Conservation (phyloP, 2,329 filamentous ascomycete genomes). For the Aspergillus ibericus region DNA sequence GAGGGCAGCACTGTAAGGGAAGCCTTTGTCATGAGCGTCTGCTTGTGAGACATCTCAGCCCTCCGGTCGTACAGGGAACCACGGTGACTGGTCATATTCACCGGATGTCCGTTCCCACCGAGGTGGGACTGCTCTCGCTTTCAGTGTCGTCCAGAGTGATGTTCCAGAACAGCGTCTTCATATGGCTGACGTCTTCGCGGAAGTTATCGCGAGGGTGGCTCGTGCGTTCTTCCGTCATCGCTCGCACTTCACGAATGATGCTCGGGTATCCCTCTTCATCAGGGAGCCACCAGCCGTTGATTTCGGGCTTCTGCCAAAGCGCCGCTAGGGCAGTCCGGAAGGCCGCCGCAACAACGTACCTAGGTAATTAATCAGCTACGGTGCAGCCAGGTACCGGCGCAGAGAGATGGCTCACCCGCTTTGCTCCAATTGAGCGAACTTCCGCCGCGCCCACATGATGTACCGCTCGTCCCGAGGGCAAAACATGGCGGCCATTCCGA, state of each 20-base stretch:
- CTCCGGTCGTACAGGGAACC: neutral
- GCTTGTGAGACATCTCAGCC: too few species aligned
- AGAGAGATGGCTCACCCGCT: constrained; percentile 60
- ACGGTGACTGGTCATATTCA: neutral
- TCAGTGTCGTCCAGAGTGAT: constrained; percentile 54
- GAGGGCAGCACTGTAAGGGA: too few species aligned
- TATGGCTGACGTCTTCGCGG: constrained; percentile 68
- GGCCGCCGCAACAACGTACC: constrained; percentile 77
- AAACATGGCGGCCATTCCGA: constrained; percentile 76
- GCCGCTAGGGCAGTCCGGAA: constrained; percentile 75
- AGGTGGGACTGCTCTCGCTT: constrained; percentile 29
- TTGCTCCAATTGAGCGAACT: constrained; percentile 75
- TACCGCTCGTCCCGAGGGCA: constrained; percentile 73
- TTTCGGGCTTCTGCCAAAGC: constrained; percentile 69
- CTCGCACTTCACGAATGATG: constrained; percentile 73
- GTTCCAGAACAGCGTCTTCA: constrained; percentile 70
- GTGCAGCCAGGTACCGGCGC: constrained; percentile 2
- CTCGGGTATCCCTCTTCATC: constrained; percentile 73
- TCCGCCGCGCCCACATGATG: constrained; percentile 75
- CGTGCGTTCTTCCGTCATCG: constrained; percentile 77
- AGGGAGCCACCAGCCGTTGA: constrained; percentile 86
- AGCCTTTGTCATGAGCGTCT: too few species aligned
- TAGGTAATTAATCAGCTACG: constrained; percentile 37
- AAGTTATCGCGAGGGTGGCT: constrained; percentile 53
- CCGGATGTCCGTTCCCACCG: constrained; percentile 14